A percentile compares a stretch with the other conserved stretches of the same genome.
Conservation (phyloP, 805 yeast species). For the Metschnikowia proteae region DNA sequence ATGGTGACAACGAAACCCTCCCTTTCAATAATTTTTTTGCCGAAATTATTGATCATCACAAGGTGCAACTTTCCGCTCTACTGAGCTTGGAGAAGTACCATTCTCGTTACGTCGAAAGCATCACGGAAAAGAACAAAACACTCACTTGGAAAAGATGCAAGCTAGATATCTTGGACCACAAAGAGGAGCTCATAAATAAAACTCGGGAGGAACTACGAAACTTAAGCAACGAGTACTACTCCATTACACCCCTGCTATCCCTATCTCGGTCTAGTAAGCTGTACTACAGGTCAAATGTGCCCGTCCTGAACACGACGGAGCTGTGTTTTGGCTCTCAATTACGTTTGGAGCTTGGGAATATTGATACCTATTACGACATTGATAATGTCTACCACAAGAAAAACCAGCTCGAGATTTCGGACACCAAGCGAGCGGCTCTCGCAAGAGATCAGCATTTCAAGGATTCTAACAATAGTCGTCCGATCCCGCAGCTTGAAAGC, state of each 20-base stretch:
- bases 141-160: constrained; percentile 37
- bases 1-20: constrained; percentile 14
- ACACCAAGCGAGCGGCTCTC: constrained; percentile 20
- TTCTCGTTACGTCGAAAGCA: constrained; percentile 19
- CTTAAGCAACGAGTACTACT: constrained; percentile 29
- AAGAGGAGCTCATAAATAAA: constrained; percentile 24
- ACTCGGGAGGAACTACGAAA: constrained; percentile 26
- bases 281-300: constrained; percentile 28
- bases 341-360: constrained; percentile 11
- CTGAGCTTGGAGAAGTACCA: constrained; percentile 31
- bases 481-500: constrained; percentile 16
- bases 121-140: constrained; percentile 21
- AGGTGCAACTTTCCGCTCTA: constrained; percentile 22
- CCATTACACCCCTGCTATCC: constrained; percentile 18
- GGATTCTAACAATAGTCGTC: constrained; percentile 7
- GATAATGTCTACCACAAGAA: constrained; percentile 24
- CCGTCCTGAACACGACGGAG: constrained; percentile 12
- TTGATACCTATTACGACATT: constrained; percentile 21
- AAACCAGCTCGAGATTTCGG: constrained; percentile 32
- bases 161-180: constrained; percentile 21
- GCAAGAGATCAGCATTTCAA: constrained; percentile 4
- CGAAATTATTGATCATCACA: constrained; percentile 22
- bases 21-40: constrained; percentile 25
- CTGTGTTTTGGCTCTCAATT: constrained; percentile 10
- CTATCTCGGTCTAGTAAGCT: constrained; percentile 11